A percentile compares a stretch with the other conserved stretches of the same genome.
Evolutionary conservation across 2,329 filamentous ascomycete genomes (phyloP).

Genomic region (Aspergillus calidoustus): DNA sequence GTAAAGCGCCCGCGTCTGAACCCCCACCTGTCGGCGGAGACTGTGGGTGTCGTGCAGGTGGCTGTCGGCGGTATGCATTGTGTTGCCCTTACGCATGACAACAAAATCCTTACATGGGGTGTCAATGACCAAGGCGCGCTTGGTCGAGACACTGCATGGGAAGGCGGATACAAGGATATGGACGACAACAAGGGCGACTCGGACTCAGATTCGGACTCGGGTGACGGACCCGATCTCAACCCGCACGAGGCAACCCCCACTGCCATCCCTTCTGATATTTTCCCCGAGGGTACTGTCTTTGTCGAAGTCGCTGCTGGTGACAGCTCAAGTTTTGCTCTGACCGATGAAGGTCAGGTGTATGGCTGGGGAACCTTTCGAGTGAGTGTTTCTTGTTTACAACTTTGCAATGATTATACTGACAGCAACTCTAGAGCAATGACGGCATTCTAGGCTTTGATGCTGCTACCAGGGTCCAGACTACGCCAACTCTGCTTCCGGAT

Average conservation of each 20-base stretch:
- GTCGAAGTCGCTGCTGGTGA: conserved; percentile 63
- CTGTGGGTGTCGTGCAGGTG: conserved; percentile 72
- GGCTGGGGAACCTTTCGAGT: conserved; percentile 67
- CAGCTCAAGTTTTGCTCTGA: conserved; percentile 64
- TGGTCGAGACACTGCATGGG: conserved; percentile 73
- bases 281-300: conserved; percentile 60
- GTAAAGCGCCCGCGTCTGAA: conserved; percentile 77
- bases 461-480: conserved; percentile 49
- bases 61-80: conserved; percentile 83
- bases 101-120: conserved; percentile 83
- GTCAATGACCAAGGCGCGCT: conserved; percentile 85
- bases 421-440: conserved; percentile 59
- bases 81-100: conserved; percentile 75
- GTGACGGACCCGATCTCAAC: conserved; percentile 61
- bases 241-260: conserved; percentile 60
- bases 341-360: conserved; percentile 63
- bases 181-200: conserved; percentile 43
- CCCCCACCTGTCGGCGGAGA: conserved; percentile 58
- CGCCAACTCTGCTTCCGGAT: conserved; percentile 53
- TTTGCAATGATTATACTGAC: conserved; percentile 17
- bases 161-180: conserved; percentile 63
- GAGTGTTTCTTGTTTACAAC: conserved; percentile 30
- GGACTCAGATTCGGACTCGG: conserved; percentile 45
- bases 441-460: conserved; percentile 64
- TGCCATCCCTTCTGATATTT: conserved; percentile 52